Evolutionary conservation across 169 alveolate genomes (phyloP), one percentile per base, ranked within the genome.

Genomic region (Amoebophrya sp.): DNA sequence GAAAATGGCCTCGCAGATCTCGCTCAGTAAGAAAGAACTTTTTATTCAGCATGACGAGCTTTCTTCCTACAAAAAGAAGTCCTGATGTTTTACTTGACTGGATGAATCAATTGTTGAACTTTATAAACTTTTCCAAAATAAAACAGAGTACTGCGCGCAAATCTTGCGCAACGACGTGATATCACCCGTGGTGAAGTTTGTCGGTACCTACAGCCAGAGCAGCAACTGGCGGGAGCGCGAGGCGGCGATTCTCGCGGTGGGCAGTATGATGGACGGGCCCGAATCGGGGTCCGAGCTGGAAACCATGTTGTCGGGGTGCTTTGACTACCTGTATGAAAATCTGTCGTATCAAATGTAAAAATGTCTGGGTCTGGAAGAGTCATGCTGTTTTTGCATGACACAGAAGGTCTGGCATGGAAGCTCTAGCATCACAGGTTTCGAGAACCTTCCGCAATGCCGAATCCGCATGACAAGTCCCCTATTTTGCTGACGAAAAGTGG

Each of bases 1-100:
- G 83, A 66, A 66, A 66, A 66, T 66, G 83, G 83, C 83, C 39
- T 66, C 83, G 83, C 83, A 66, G 32, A 66, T 66, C 1, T 66
- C 83, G 35, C 83, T 66, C 83, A 66, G 83, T 66, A 66, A 2
- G 2, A 25, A 7, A 1, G 1, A 25, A 25, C 1, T 25, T 66
- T 66, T 18, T 25, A 47, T 47, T 47, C 7, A 47, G 18, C 7
- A 47, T 12, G 18, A 47, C 29, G 18, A 12, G 66, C 66, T 18
- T 47, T 47, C 18, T 47, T 47, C 66, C n/a, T n/a, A n/a, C n/a
- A n/a, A n/a, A n/a, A n/a, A n/a, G n/a, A n/a, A n/a, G n/a, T n/a
- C n/a, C n/a, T n/a, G n/a, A n/a, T n/a, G n/a, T n/a, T n/a, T n/a
- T n/a, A n/a, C n/a, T n/a, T n/a, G n/a, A n/a, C n/a, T n/a, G n/a